Percentiles rank a stretch among this genome's conserved stretches.
These are phyloP conservation scores for Ophiostoma perfectum DNA, from an alignment of 2,329 filamentous ascomycete species.

Conservation along the genomic window DNA sequence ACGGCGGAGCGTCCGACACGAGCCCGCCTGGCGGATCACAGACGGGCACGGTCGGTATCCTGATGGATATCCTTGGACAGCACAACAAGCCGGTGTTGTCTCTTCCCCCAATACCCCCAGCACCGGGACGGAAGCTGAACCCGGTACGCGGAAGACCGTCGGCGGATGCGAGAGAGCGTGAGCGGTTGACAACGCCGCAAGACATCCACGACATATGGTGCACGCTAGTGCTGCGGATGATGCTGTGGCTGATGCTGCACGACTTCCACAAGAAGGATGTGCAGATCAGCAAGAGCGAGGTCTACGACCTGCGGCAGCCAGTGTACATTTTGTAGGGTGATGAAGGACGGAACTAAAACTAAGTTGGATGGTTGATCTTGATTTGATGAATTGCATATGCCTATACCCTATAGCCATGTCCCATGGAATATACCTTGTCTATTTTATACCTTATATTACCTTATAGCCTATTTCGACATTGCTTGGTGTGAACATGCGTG, in stretches of 20 bases:
- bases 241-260: conserved; percentile 54
- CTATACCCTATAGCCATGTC: background rate
- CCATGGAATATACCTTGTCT: background rate
- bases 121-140: background rate
- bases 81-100: background rate
- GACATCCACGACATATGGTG: conserved; percentile 45
- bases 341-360: background rate
- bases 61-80: background rate
- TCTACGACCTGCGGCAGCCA: conserved; percentile 50
- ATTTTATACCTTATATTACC: background rate
- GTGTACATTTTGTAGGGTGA: conserved; percentile 42
- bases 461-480: background rate
- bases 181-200: conserved; percentile 2
- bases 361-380: background rate
- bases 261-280: conserved; percentile 52
- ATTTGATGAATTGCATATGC: background rate
- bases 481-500: background rate
- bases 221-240: conserved; percentile 52
- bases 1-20: background rate
- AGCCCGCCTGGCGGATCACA: background rate
- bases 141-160: too few relatives aligned
- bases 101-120: background rate
- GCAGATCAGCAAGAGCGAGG: conserved; percentile 49
- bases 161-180: too few relatives aligned
- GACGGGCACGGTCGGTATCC: background rate